Conservation (phyloP, 495 filamentous ascomycete species). For the Neurospora terricola region DNA sequence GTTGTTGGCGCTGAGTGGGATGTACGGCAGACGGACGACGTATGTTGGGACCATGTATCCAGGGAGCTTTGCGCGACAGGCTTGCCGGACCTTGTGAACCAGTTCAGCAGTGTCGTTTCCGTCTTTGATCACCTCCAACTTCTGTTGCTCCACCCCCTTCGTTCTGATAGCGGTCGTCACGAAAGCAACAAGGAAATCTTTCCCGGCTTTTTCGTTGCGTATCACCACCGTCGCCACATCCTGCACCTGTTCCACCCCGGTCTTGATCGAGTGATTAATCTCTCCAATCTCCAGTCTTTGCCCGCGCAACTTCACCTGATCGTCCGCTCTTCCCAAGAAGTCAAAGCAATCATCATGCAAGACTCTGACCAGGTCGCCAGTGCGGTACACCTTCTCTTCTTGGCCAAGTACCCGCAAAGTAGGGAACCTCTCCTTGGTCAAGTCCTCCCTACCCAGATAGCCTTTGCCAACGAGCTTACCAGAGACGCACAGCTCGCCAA, state of each 20-base stretch:
- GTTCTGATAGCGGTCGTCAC: constrained; percentile 28
- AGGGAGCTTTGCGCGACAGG: constrained; percentile 51
- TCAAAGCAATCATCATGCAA: constrained; percentile 61
- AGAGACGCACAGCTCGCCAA: constrained; percentile 81
- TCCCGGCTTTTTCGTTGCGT: constrained; percentile 45
- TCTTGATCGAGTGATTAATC: constrained; percentile 57
- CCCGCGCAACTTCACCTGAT: constrained; percentile 72
- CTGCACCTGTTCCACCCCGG: constrained; percentile 29
- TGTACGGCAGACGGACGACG: constrained; percentile 48
- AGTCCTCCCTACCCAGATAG: constrained; percentile 67
- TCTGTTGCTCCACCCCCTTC: constrained; percentile 3
- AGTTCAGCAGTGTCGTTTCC: constrained; percentile 7
- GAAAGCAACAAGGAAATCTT: constrained; percentile 63
- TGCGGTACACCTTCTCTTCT: constrained; percentile 54
- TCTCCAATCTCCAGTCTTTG: constrained; percentile 70
- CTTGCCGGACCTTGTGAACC: constrained; percentile 30
- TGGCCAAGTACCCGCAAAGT: constrained; percentile 33
- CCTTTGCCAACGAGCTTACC: constrained; percentile 81
- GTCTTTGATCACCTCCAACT: constrained; percentile 20
- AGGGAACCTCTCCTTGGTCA: constrained; percentile 56
- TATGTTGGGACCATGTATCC: constrained; percentile 73
- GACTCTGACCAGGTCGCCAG: constrained; percentile 69
- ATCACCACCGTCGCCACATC: constrained; percentile 60
- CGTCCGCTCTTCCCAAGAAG: constrained; percentile 66
- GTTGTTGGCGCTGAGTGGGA: constrained; percentile 62